Percentiles rank a stretch among this genome's conserved stretches.
Conservation (phyloP, 2,329 filamentous ascomycete genomes). For the Pyrenochaeta sp. region DNA sequence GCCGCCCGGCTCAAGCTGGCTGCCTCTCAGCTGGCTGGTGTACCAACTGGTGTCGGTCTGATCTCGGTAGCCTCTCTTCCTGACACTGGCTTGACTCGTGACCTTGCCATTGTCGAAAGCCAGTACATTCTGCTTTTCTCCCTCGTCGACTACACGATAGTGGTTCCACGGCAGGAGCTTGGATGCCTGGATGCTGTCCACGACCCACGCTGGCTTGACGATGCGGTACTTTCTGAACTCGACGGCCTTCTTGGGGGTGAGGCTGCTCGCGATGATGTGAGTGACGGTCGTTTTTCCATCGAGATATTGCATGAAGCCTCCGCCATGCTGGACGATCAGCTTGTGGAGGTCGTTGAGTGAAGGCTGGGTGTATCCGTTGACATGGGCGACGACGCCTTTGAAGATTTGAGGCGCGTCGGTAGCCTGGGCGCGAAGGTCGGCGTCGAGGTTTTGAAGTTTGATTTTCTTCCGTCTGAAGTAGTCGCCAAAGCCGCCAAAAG, state of each 20-base stretch:
- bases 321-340: conserved; percentile 91
- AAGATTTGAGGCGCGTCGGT: conserved; percentile 83
- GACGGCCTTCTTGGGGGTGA: conserved; percentile 91
- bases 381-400: conserved; percentile 86
- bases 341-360: conserved; percentile 87
- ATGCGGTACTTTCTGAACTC: conserved; percentile 90
- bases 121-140: conserved; percentile 80
- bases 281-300: conserved; percentile 95
- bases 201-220: conserved; percentile 93
- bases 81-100: conserved; percentile 69
- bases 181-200: conserved; percentile 84
- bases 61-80: conserved; percentile 73
- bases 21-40: conserved; percentile 68
- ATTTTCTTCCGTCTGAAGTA: conserved; percentile 97
- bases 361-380: conserved; percentile 96
- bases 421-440: conserved; percentile 74
- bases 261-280: conserved; percentile 88
- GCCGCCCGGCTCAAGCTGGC: conserved; percentile 35
- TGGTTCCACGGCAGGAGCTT: conserved; percentile 84
- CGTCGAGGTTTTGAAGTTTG: conserved; percentile 94
- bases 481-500: conserved; percentile 87
- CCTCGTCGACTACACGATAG: conserved; percentile 86
- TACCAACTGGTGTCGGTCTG: conserved; percentile 88
- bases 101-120: conserved; percentile 69
- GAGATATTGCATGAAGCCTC: conserved; percentile 91